Conservation (phyloP, 257 asterid species). For the Handroanthus guayacan region DNA sequence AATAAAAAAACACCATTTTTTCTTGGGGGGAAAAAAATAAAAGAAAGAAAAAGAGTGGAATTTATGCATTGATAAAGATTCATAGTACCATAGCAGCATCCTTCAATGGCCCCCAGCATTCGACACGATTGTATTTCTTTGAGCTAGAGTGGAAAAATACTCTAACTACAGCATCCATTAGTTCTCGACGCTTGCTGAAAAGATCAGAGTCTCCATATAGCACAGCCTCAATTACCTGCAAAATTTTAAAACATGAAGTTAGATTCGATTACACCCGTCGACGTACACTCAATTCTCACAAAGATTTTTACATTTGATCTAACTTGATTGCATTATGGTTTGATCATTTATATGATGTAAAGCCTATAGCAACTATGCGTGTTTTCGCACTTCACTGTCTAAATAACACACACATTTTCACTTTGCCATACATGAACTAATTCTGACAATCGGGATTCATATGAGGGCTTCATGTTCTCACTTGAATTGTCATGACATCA, state of each 20-base stretch:
- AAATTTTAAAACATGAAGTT: neutral
- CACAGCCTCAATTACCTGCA: slow-evolving; percentile 68
- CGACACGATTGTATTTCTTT: slow-evolving; percentile 59
- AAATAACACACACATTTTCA: too few relatives aligned
- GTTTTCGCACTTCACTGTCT: too few relatives aligned
- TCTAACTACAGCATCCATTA: slow-evolving; percentile 59
- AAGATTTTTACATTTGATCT: neutral
- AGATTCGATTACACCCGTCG: neutral
- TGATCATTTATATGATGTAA: too few relatives aligned
- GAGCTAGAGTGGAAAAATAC: slow-evolving; percentile 68
- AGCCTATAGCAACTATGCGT: too few relatives aligned
- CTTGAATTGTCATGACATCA: neutral
- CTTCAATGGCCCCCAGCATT: slow-evolving; percentile 69
- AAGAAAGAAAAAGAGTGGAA: neutral
- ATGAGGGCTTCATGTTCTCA: too few relatives aligned
- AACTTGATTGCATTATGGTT: too few relatives aligned
- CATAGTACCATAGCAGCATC: slow-evolving; percentile 56
- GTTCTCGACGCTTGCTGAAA: slow-evolving; percentile 53
- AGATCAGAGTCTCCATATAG: slow-evolving; percentile 64
- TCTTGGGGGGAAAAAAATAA: too few relatives aligned
- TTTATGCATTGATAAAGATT: neutral
- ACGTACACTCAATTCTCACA: neutral
- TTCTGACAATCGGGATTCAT: too few relatives aligned
- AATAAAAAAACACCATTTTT: too few relatives aligned
- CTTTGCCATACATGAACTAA: too few relatives aligned